Evolutionary conservation across 2,329 filamentous ascomycete species (phyloP), one percentile per base, ranked within the genome.

Genomic region (Ambrosiella xylebori): DNA sequence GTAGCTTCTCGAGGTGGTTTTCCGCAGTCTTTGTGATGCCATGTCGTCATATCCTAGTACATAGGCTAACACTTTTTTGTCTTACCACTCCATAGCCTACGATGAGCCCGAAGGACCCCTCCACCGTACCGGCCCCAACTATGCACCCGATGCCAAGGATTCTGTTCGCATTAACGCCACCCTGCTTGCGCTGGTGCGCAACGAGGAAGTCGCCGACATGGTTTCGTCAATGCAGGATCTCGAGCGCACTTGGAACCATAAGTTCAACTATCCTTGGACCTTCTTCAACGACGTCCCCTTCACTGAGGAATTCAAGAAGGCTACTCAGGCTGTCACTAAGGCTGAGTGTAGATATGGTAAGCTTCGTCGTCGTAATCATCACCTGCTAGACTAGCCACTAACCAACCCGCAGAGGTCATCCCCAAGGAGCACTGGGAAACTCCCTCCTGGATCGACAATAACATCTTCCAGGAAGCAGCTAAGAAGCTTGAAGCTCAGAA

Each of bases 231-330:
- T 98, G 88, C 72, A 72, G 58, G 91, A 98, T 67, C 77, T 98
- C 61, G 93, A 98, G 73, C 76, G 85, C 63, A 97, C 91, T 0
- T 98, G 90, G 89, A 98, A 98, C 67, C 76, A 81, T 76, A 98
- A 98, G 68, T 98, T 97, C 80, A 98, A 98, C 74, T 98, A 98
- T 68, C 93, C 93, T 0, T 98, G 93, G 88, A 96, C 89, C 7
- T 98, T 98, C 70, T 94, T 98, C 78, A 98, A 98, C 72, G 91
- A 98, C 67, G 84, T 87, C 56, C 87, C 88, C 13, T 98, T 98
- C 67, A 84, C 85, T 2, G 86, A 93, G 13, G 90, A 97, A 65
- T 98, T 98, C 75, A 97, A 94, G 73, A 75, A 74, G 65, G 81
- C 79, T 70, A 97, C 90, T 0, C 76, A 78, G 62, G 88, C 83